These are phyloP conservation scores for Tieghemostelium lacteum DNA, from an alignment of 78 protist genomes.

Conservation along the genomic window DNA sequence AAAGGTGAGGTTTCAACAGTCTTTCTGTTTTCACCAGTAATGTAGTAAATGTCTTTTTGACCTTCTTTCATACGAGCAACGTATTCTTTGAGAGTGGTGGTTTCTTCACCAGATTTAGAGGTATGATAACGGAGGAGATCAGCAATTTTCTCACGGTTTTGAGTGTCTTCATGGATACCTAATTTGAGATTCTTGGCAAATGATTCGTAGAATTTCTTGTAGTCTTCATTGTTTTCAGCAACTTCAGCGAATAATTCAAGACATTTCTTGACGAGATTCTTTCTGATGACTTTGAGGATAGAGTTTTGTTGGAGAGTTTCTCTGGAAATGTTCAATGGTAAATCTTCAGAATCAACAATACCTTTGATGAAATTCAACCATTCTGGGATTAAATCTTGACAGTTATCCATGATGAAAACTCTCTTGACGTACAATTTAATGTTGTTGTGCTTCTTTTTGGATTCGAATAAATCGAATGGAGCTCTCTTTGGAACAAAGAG, in stretches of 20 bases:
- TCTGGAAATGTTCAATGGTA: slow-evolving; percentile 99
- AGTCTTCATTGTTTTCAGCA: slow-evolving; percentile 98
- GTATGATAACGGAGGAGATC: slow-evolving; percentile 98
- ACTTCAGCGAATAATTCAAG: slow-evolving; percentile 98
- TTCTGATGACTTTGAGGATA: slow-evolving; percentile 98
- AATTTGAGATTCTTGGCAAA: slow-evolving; percentile 99
- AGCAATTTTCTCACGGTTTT: slow-evolving; percentile 97
- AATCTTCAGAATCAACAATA: slow-evolving; percentile 99
- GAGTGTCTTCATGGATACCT: slow-evolving; percentile 99
- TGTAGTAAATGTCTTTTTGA: slow-evolving; percentile 99
- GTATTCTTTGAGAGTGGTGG: slow-evolving; percentile 98
- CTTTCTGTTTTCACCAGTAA: slow-evolving; percentile 97
- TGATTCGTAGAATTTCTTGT: slow-evolving; percentile 98
- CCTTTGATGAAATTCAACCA: slow-evolving; percentile 98
- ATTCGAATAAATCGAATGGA: slow-evolving; percentile 99
- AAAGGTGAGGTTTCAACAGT: slow-evolving; percentile 96
- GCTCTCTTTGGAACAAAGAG: slow-evolving; percentile 99
- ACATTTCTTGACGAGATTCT: slow-evolving; percentile 98
- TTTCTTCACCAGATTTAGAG: slow-evolving; percentile 96
- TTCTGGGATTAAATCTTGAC: slow-evolving; percentile 99
- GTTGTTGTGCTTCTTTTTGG: slow-evolving; percentile 98
- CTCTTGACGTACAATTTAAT: slow-evolving; percentile 99
- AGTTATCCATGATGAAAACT: slow-evolving; percentile 99
- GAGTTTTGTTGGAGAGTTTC: slow-evolving; percentile 99
- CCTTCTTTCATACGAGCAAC: slow-evolving; percentile 98